Conservation (phyloP, 257 asterid genomes). For the Linderniella brevidens region DNA sequence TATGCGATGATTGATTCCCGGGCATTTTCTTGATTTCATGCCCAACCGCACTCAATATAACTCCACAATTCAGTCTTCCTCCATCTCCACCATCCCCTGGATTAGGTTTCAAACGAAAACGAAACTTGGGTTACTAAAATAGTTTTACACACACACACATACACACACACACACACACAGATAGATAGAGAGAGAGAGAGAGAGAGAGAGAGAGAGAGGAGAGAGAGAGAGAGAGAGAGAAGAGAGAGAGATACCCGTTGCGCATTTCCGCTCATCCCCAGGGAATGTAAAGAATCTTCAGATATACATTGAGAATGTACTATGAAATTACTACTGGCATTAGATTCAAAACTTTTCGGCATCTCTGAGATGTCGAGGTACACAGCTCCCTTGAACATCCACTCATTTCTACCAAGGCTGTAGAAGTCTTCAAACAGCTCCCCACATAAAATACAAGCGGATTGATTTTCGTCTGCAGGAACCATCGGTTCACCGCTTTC, state of each 20-base stretch:
- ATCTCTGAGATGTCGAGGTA: conserved; percentile 16
- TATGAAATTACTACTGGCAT: conserved; percentile 17
- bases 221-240: no score
- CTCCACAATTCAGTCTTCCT: no score
- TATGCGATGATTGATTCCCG: no score
- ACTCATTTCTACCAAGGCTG: conserved; percentile 25
- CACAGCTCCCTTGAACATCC: conserved; percentile 66
- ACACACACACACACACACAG: no score
- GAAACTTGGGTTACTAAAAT: no score
- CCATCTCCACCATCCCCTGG: no score
- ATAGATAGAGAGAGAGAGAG: no score
- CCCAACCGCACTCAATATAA: no score
- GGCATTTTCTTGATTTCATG: no score
- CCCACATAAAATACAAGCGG: conserved; percentile 52
- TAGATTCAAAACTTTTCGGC: conserved; percentile 7
- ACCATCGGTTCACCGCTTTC: conserved; percentile 30
- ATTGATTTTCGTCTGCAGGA: conserved; percentile 61
- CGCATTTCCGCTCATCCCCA: conserved; percentile 16
- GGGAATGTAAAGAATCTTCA: conserved; percentile 15
- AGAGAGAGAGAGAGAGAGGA: no score
- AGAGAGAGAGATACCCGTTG: conserved; percentile 15
- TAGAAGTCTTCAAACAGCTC: conserved; percentile 51
- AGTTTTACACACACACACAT: no score
- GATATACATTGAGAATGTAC: conserved; percentile 42
- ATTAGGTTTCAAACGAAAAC: no score